Percentiles rank a stretch among this genome's conserved stretches.
Evolutionary conservation across 1,139 yeast genomes (phyloP).

Genomic region (Saccharomycopsis hybrid): DNA sequence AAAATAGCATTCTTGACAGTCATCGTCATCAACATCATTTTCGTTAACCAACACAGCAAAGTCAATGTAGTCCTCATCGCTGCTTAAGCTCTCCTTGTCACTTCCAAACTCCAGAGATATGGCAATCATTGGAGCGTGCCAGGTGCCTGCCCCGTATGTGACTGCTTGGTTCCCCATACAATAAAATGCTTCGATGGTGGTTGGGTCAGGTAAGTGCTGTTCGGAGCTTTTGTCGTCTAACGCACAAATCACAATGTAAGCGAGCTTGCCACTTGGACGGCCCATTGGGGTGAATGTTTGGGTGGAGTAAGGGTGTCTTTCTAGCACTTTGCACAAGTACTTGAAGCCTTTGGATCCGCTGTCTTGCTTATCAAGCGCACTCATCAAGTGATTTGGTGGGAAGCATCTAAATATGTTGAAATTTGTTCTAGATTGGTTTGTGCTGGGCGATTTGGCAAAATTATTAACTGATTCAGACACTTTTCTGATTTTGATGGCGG

Average conservation of each 20-base stretch:
- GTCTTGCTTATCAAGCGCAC: constrained; percentile 23
- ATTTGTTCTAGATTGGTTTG: constrained; percentile 30
- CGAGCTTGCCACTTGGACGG: constrained; percentile 38
- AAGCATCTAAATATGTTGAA: constrained; percentile 77
- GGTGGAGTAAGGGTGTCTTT: constrained; percentile 85
- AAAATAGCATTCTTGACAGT: constrained; percentile 73
- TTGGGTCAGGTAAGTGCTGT: constrained; percentile 54
- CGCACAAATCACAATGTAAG: constrained; percentile 81
- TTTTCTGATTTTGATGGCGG: constrained; percentile 70
- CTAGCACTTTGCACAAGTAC: constrained; percentile 66
- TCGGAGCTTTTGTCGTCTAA: constrained; percentile 34
- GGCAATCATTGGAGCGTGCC: constrained; percentile 97
- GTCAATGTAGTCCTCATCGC: constrained; percentile 43
- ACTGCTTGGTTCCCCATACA: constrained; percentile 84
- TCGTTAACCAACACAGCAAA: constrained; percentile 85
- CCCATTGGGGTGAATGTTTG: constrained; percentile 93
- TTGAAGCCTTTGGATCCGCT: too few species aligned
- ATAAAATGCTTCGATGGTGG: constrained; percentile 55
- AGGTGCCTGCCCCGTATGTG: constrained; percentile 71
- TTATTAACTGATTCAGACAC: constrained; percentile 63
- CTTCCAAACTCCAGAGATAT: constrained; percentile 29
- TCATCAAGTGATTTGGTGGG: constrained; percentile 60
- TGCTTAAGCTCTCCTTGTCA: background rate
- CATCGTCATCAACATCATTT: constrained; percentile 71
- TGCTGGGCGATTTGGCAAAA: constrained; percentile 44